Evolutionary conservation across 208 protist genomes (phyloP).

Genomic region (Leishmania aethiopica): DNA sequence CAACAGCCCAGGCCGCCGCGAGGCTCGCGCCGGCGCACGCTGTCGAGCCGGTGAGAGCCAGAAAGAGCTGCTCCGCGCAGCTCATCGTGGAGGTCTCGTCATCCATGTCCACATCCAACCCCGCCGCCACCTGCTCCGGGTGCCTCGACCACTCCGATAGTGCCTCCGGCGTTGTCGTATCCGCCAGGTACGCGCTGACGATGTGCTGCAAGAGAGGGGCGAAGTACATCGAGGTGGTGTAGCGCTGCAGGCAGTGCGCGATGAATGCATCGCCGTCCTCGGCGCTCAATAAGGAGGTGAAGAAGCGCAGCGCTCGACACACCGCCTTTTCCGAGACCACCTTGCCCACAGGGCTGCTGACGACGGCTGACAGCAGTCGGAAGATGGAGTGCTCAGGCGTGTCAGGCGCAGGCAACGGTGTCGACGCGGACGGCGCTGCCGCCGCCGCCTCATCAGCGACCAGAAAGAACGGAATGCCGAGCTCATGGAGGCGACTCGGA

Average conservation of each 20-base stretch:
- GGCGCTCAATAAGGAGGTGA: conserved; percentile 39
- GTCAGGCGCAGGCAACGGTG: background rate
- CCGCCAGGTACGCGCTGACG: conserved; percentile 57
- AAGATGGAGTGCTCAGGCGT: conserved; percentile 21
- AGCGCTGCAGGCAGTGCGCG: conserved; percentile 20
- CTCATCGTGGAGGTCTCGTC: conserved; percentile 48
- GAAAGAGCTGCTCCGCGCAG: conserved; percentile 74
- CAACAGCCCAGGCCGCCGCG: conserved; percentile 46
- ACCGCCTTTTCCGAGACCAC: conserved; percentile 63
- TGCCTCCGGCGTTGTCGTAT: conserved; percentile 32
- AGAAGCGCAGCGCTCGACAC: conserved; percentile 59
- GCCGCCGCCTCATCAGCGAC: background rate
- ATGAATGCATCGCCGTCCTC: conserved; percentile 66
- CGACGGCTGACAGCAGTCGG: conserved; percentile 27
- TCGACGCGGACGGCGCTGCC: background rate
- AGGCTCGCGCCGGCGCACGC: conserved; percentile 28
- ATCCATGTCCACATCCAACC: conserved; percentile 59
- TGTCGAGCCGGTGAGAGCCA: conserved; percentile 74
- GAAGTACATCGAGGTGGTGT: conserved; percentile 16
- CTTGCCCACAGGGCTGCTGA: conserved; percentile 36
- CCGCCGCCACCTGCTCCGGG: conserved; percentile 54
- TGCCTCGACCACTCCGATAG: conserved; percentile 48
- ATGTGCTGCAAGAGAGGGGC: conserved; percentile 43
- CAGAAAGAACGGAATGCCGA: conserved; percentile 54
- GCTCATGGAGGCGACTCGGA: conserved; percentile 37